A percentile compares a stretch with the other conserved stretches of the same genome.
Evolutionary conservation across 805 yeast genomes (phyloP).

Genomic region (Yarrowia porcina): DNA sequence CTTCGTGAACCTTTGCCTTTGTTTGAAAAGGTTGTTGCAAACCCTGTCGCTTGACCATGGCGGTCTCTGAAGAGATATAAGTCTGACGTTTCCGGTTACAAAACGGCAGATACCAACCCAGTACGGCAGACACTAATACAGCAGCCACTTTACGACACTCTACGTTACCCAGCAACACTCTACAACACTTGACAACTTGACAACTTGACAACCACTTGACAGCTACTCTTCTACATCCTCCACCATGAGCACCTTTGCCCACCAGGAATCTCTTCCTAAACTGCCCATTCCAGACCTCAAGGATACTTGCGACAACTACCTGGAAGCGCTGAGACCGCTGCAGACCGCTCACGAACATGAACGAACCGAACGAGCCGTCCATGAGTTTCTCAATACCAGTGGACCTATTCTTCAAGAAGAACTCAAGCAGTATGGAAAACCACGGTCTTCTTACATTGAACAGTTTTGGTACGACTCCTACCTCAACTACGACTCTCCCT

Average conservation of each 20-base stretch:
- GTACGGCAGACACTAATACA: no score
- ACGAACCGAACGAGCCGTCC: slow-evolving; percentile 57
- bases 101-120: no score
- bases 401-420: slow-evolving; percentile 61
- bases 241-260: slow-evolving; percentile 47
- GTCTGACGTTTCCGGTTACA: background rate
- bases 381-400: slow-evolving; percentile 51
- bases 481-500: slow-evolving; percentile 72
- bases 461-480: slow-evolving; percentile 95
- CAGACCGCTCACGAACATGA: slow-evolving; percentile 71
- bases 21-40: slow-evolving; percentile 9
- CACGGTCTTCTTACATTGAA: slow-evolving; percentile 78
- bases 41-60: slow-evolving; percentile 14
- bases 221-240: background rate
- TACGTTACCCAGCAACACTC: no score
- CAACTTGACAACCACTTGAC: no score
- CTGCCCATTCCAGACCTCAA: slow-evolving; percentile 78
- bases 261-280: slow-evolving; percentile 57
- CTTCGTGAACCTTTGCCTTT: slow-evolving; percentile 15
- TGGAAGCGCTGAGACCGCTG: slow-evolving; percentile 69
- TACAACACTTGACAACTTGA: no score
- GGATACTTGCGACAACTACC: slow-evolving; percentile 63
- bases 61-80: slow-evolving; percentile 2
- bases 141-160: no score
- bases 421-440: slow-evolving; percentile 57